Evolutionary conservation across 441 rosid genomes (phyloP).

Genomic region (Croton setiger): DNA sequence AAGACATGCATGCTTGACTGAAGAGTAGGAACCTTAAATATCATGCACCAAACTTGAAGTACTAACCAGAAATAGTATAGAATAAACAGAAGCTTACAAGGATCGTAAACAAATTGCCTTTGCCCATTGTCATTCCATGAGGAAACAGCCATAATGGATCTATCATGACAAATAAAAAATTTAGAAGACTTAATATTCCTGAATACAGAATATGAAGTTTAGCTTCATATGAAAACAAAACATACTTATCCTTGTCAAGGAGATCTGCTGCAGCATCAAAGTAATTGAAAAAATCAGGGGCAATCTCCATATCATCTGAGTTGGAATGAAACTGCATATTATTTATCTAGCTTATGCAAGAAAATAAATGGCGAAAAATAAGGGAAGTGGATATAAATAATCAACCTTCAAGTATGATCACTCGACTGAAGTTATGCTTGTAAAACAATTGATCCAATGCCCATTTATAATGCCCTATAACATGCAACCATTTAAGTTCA

Average conservation of each 20-base stretch:
- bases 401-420: conserved; percentile 91
- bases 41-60: background rate
- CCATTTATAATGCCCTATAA: conserved; percentile 96
- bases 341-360: conserved; percentile 1
- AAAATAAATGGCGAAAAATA: conserved; percentile 14
- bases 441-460: conserved; percentile 86
- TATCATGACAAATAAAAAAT: conserved; percentile 24
- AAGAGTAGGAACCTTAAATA: background rate
- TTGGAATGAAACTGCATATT: conserved; percentile 28
- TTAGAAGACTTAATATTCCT: conserved; percentile 11
- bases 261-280: conserved; percentile 91
- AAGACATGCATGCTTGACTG: background rate
- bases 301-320: conserved; percentile 97
- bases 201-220: conserved; percentile 13
- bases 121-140: conserved; percentile 99
- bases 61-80: too few relatives aligned
- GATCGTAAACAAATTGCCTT: conserved; percentile 93
- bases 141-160: conserved; percentile 97
- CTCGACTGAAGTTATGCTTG: conserved; percentile 68
- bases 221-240: conserved; percentile 16
- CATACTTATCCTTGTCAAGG: conserved; percentile 90
- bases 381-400: conserved; percentile 7
- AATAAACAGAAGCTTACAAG: conserved; percentile 48
- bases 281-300: conserved; percentile 90
- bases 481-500: conserved; percentile 23